Base-by-base conservation (phyloP, 2,329 filamentous ascomycete species). In the Chaetomium sp. region DNA sequence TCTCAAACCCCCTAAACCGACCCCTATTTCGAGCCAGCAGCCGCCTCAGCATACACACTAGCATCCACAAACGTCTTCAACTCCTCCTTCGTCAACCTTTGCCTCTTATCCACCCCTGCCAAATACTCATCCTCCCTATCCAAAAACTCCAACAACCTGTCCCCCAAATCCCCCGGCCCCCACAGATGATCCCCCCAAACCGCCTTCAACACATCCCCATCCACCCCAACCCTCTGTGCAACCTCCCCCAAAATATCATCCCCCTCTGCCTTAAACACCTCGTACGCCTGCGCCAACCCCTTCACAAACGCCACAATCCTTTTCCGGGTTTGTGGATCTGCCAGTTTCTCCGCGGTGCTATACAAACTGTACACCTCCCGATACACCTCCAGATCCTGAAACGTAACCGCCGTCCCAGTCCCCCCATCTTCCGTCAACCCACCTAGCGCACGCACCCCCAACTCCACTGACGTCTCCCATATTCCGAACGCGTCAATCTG, bases 341-440 rank as follows among this genome's bases (percentile, higher is more conserved):
- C 52, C 33, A 71, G 62, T 61, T 69, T 69, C 53, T 69, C 64
- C 10, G 61, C 53, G 2, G 68, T 71, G 12, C 67, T 66, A 48
- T 67, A 67, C 35, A 71, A 57, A 44, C 63, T 68, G 59, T 69
- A 71, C 12, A 71, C 63, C 62, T 71, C 69, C 35, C 68, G 64
- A 56, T 71, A 71, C 5, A 65, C 52, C 1, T 64, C 62, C 45
- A 61, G 58, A 52, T 70, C 65, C 48, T 65, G 61, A 54, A 70
- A 70, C 11, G 69, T 56, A 41, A 67, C 56, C 8, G 62, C 63
- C 35, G 66, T 63, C 19, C 54, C 50, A 14, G 19, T 27, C 19
- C 19, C 19, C 19, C 19, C 19, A 27, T 27, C 3, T 27, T 27
- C 19, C 19, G 3, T 3, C 19, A 27, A 27, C 19, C 49, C 44